Percentiles rank a stretch among this genome's conserved stretches.
Evolutionary conservation across 169 alveolate species (phyloP).

Genomic region (Miamiensis avidus): DNA sequence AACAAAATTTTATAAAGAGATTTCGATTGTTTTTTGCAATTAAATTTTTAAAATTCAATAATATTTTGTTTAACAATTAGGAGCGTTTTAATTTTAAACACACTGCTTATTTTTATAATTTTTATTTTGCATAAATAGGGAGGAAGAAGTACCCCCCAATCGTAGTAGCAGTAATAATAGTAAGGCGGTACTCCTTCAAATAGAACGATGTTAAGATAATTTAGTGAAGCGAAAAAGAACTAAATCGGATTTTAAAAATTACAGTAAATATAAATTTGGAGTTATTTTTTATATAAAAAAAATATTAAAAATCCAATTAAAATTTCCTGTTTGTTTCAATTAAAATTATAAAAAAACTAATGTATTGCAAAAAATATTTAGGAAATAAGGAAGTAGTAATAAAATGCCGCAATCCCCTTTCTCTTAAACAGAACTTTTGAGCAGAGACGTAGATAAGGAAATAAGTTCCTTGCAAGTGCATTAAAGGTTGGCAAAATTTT

Average conservation of each 20-base stretch:
- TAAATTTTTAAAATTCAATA: too few relatives aligned
- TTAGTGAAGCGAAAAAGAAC: background rate
- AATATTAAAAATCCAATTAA: too few relatives aligned
- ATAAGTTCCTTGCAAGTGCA: background rate
- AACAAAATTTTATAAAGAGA: background rate
- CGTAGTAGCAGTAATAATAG: background rate
- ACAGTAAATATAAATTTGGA: background rate
- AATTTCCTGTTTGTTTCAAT: background rate
- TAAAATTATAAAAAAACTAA: background rate
- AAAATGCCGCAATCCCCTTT: too few relatives aligned
- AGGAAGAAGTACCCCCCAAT: background rate
- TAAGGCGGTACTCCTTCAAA: background rate
- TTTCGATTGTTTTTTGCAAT: too few relatives aligned
- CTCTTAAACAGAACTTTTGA: background rate
- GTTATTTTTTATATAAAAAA: too few relatives aligned
- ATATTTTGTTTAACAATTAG: background rate
- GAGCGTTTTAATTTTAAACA: background rate
- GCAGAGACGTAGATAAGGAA: slow-evolving; percentile 25
- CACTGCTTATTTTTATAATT: background rate
- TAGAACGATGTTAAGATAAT: background rate
- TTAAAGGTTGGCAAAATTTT: background rate
- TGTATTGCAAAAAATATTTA: too few relatives aligned
- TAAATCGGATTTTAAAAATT: background rate
- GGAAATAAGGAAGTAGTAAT: background rate
- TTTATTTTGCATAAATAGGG: background rate